Evolutionary conservation across 2,329 filamentous ascomycete genomes (phyloP), one percentile per base, ranked within the genome.

Genomic region (Claviceps sorghi): DNA sequence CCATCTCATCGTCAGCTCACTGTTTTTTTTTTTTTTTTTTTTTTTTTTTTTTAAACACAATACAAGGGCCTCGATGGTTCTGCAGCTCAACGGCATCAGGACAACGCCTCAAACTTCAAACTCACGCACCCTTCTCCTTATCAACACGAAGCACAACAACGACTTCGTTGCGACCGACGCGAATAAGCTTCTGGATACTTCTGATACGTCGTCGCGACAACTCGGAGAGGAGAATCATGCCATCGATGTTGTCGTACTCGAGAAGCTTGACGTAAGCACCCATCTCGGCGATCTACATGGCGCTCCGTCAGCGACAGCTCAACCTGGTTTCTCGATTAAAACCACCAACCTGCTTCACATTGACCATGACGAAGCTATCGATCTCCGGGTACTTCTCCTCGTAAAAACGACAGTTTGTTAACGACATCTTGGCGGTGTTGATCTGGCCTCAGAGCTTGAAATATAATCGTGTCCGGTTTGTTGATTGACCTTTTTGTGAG

Each of bases 331-430:
- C 52, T 53, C 64, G 77, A 21, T 57, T 44, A 21, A 68, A 89
- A 65, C 78, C 57, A 68, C 78, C 58, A 68, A 90, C 86, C 83
- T 95, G 89, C 81, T 95, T 95, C 64, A 97, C 93, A 72, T 97
- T 98, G 69, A 98, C 93, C 93, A 98, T 98, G 68, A 98, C 94
- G 74, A 96, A 97, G 78, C 88, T 95, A 74, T 98, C 93, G 69
- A 98, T 91, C 79, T 97, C 93, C 62, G 68, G 67, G 57, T 86
- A 96, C 73, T 95, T 95, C 75, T 95, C 88, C 79, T 95, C 89
- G 71, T 95, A 96, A 73, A 94, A 96, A 65, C 89, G 88, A 73
- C 87, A 95, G 75, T 95, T 95, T 69, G 87, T 93, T 76, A 95
- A 82, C 73, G 89, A 94, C 87, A 94, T 95, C 65, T 69, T 86